A percentile compares a stretch with the other conserved stretches of the same genome.
These are phyloP conservation scores for Cyclocybe aegerita DNA, from an alignment of 768 basidiomycete genomes.

Conservation along the genomic window DNA sequence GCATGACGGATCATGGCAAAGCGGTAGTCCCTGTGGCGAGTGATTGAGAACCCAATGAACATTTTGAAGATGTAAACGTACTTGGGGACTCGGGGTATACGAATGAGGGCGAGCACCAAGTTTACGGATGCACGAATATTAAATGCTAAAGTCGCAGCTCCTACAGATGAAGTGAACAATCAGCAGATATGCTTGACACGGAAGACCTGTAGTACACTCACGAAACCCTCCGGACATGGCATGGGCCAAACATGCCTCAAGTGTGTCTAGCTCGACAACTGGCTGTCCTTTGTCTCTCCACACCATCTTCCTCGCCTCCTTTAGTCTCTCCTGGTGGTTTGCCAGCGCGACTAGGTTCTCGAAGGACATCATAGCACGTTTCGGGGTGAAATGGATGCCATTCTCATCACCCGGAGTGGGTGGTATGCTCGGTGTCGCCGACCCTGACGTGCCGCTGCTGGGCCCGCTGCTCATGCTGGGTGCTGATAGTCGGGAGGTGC, in stretches of 20 bases:
- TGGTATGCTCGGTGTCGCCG: slow-evolving; percentile 4
- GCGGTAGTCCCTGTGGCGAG: slow-evolving; percentile 51
- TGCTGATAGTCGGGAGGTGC: no score
- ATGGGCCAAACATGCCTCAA: slow-evolving; percentile 70
- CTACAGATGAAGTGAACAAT: slow-evolving; percentile 33
- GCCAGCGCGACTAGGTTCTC: slow-evolving; percentile 84
- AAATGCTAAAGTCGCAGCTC: slow-evolving; percentile 80
- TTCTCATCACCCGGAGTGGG: slow-evolving; percentile 18
- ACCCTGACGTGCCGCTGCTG: neutral
- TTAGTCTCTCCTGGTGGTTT: slow-evolving; percentile 76
- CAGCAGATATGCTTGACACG: neutral
- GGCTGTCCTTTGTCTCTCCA: slow-evolving; percentile 82
- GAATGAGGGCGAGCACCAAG: slow-evolving; percentile 72
- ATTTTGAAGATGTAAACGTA: slow-evolving; percentile 27
- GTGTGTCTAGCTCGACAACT: slow-evolving; percentile 60
- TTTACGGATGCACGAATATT: slow-evolving; percentile 83
- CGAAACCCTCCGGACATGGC: slow-evolving; percentile 69
- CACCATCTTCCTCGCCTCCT: slow-evolving; percentile 74
- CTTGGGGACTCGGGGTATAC: slow-evolving; percentile 68
- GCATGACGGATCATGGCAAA: slow-evolving; percentile 74
- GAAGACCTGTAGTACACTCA: slow-evolving; percentile 38
- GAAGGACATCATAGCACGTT: slow-evolving; percentile 68
- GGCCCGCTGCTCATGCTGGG: no score
- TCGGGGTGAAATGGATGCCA: slow-evolving; percentile 49
- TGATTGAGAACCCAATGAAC: neutral